Evolutionary conservation across 305 asterid species (phyloP).

Genomic region (Solanum hybrid): DNA sequence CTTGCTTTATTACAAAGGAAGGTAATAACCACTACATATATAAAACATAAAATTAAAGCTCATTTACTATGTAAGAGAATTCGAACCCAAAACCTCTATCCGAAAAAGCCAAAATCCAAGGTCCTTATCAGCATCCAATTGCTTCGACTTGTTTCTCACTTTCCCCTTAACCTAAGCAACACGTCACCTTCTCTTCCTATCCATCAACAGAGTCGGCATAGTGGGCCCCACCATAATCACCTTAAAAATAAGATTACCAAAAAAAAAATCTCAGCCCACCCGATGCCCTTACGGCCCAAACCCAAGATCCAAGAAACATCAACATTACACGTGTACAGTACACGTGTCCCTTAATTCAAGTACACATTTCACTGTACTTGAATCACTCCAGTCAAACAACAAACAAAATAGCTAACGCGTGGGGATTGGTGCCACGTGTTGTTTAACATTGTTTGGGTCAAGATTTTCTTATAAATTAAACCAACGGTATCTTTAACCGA

Average conservation of each 20-base stretch:
- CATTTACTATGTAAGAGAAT: too few relatives aligned
- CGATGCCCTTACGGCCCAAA: neutral
- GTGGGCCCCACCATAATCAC: neutral
- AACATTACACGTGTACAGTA: slow-evolving; percentile 23
- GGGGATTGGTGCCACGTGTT: slow-evolving; percentile 34
- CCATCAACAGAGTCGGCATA: slow-evolving; percentile 7
- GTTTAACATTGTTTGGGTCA: neutral
- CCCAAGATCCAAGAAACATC: slow-evolving; percentile 20
- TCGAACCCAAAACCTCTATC: neutral
- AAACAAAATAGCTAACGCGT: neutral
- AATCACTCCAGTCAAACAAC: neutral
- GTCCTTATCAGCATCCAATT: neutral
- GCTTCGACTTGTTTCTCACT: neutral
- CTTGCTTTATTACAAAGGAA: too few relatives aligned
- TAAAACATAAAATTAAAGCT: too few relatives aligned
- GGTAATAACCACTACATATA: neutral
- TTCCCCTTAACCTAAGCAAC: neutral
- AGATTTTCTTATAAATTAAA: neutral
- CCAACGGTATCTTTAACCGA: neutral
- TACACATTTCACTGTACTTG: neutral
- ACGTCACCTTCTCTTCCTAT: neutral
- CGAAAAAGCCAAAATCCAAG: neutral
- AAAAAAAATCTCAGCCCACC: neutral
- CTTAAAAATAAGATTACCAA: neutral
- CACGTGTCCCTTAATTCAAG: slow-evolving; percentile 28